Conservation (phyloP, 768 basidiomycete genomes). For the Lactarius indigo region DNA sequence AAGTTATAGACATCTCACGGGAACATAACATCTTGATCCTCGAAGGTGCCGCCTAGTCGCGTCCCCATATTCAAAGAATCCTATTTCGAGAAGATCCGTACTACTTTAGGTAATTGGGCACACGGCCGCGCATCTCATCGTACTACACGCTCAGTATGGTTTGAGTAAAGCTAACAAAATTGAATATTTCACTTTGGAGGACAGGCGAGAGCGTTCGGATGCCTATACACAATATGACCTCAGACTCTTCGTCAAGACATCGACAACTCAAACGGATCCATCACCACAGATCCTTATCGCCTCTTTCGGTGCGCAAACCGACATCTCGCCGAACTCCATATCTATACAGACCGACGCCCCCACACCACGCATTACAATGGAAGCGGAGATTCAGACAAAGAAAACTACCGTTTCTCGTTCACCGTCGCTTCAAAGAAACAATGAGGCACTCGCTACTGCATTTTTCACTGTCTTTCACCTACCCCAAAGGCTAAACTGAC, state of each 20-base stretch:
- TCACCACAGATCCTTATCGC: conserved; percentile 45
- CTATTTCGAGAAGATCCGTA: conserved; percentile 67
- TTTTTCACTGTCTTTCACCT: conserved; percentile 70
- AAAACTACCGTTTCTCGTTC: conserved; percentile 43
- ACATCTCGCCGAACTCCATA: conserved; percentile 21
- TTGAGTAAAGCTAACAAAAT: conserved; percentile 53
- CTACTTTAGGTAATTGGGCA: conserved; percentile 73
- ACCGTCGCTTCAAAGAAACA: conserved; percentile 41
- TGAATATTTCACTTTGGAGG: conserved; percentile 47
- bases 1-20: conserved; percentile 66
- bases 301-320: conserved; percentile 52
- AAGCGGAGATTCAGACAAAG: conserved; percentile 66
- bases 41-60: conserved; percentile 53
- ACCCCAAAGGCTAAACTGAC: conserved; percentile 53
- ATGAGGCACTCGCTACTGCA: conserved; percentile 64
- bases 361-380: conserved; percentile 34
- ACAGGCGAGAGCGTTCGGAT: conserved; percentile 74
- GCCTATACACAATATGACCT: conserved; percentile 68
- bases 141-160: conserved; percentile 80
- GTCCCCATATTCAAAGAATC: not conserved
- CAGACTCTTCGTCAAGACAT: conserved; percentile 44
- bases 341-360: conserved; percentile 31
- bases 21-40: conserved; percentile 78
- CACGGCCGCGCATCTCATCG: conserved; percentile 57
- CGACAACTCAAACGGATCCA: conserved; percentile 59